phyloP scores from a whole-genome alignment of 1,284 basidiomycete genomes.

The Anthracocystis panici-leucophaei region DNA sequence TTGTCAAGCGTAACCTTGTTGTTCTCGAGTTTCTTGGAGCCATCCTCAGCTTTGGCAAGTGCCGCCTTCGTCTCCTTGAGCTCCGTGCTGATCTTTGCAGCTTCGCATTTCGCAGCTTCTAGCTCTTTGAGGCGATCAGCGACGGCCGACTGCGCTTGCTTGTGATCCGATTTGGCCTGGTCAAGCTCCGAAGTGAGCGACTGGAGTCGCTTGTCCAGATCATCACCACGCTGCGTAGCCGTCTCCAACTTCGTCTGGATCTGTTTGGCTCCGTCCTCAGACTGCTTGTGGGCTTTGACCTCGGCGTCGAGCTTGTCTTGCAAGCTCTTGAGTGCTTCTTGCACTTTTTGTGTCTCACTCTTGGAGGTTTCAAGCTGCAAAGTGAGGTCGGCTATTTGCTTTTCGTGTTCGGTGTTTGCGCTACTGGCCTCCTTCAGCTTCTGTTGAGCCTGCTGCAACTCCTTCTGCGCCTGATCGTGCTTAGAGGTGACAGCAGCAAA shows the following conservation, averaged over 20 bases:
- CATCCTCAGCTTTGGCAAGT: conserved; percentile 17
- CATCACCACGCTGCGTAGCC: conserved; percentile 22
- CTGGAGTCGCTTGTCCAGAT: conserved; percentile 19
- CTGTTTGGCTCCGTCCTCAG: conserved; percentile 12
- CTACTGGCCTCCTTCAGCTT: conserved; percentile 16
- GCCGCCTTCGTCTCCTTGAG: conserved; percentile 17
- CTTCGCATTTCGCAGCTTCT: conserved; percentile 14
- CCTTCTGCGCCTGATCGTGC: conserved; percentile 22
- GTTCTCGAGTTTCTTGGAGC: conserved; percentile 19
- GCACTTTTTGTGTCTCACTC: conserved; percentile 16
- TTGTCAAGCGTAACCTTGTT: conserved; percentile 19
- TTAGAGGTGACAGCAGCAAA: conserved; percentile 22
- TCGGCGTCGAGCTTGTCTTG: conserved; percentile 29
- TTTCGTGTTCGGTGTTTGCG: conserved; percentile 13
- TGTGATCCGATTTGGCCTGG: conserved; percentile 19
- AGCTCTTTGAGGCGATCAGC: conserved; percentile 27
- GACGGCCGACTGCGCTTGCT: conserved; percentile 16
- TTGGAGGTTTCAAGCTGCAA: conserved; percentile 20
- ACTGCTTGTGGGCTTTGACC: conserved; percentile 16
- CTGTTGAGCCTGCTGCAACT: conserved; percentile 24
- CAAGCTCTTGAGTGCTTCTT: conserved; percentile 17
- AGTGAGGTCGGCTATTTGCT: conserved; percentile 24
- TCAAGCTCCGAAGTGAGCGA: conserved; percentile 24
- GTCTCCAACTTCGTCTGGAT: conserved; percentile 18
- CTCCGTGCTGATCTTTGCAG: conserved; percentile 11